Percentiles rank a stretch among this genome's conserved stretches.
phyloP scores from a whole-genome alignment of 108 stramenopile species.

The Nannochloropsis gaditana region DNA sequence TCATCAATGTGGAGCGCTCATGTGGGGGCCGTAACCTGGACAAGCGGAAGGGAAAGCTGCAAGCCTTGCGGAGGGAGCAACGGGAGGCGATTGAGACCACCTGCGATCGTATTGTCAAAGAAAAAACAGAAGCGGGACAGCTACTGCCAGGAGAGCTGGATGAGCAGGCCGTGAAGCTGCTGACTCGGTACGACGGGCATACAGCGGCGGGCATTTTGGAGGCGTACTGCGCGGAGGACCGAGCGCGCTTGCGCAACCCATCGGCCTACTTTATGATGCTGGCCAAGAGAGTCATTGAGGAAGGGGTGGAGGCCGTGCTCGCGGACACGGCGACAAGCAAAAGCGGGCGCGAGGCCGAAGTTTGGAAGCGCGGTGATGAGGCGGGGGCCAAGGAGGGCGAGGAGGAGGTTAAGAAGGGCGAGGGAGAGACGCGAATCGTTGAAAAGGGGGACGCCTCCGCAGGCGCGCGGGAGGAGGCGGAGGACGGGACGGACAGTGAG shows the following conservation, averaged over 20 bases:
- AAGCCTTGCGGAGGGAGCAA: constrained; percentile 66
- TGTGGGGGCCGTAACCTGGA: constrained; percentile 57
- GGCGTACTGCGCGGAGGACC: constrained; percentile 45
- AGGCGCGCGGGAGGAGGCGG: neutral
- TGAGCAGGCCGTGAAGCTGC: constrained; percentile 48
- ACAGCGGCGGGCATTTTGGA: constrained; percentile 24
- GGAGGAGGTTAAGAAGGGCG: constrained; percentile 21
- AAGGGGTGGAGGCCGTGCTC: neutral
- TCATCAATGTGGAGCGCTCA: constrained; percentile 80
- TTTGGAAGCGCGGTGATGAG: constrained; percentile 23
- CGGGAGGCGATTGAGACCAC: constrained; percentile 66
- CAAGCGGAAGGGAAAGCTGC: constrained; percentile 62
- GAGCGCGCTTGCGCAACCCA: constrained; percentile 32
- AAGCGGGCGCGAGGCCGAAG: constrained; percentile 13
- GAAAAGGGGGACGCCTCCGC: neutral
- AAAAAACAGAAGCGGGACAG: constrained; percentile 65
- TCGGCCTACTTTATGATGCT: constrained; percentile 45
- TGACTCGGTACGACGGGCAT: constrained; percentile 45
- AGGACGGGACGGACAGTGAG: neutral
- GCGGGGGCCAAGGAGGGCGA: constrained; percentile 21
- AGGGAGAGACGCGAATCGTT: neutral
- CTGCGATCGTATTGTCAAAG: constrained; percentile 66
- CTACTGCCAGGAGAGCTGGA: constrained; percentile 74
- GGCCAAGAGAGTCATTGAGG: constrained; percentile 33
- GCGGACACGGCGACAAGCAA: constrained; percentile 11